These are phyloP conservation scores for Lathyrus aphaca DNA, from an alignment of 306 rosid species.

Conservation along the genomic window DNA sequence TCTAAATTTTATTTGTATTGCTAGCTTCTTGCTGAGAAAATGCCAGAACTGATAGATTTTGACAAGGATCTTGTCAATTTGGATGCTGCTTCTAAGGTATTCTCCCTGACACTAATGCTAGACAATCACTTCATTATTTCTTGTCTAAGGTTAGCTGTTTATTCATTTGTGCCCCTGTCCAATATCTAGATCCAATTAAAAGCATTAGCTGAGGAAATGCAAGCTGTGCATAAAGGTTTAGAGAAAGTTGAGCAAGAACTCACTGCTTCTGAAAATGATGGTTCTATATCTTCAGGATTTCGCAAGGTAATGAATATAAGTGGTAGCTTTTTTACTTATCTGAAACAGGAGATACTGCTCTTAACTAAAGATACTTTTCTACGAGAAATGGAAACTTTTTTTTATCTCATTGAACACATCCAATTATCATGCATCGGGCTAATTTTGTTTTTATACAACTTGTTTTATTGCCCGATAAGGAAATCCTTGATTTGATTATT, in stretches of 20 bases:
- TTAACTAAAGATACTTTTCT: neutral
- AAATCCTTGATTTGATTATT: constrained; percentile 21
- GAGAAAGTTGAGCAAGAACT: constrained; percentile 99
- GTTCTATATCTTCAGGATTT: constrained; percentile 80
- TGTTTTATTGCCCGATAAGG: constrained; percentile 14
- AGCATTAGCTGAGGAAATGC: constrained; percentile 99
- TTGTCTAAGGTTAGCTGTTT: constrained; percentile 27
- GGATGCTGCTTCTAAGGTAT: constrained; percentile 96
- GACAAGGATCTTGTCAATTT: constrained; percentile 89
- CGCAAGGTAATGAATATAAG: constrained; percentile 60
- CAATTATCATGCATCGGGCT: constrained; percentile 16
- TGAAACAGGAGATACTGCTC: neutral
- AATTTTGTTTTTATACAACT: constrained; percentile 21
- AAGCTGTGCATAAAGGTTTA: constrained; percentile 97
- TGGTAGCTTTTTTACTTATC: constrained; percentile 18
- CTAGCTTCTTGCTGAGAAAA: constrained; percentile 89
- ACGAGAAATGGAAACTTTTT: neutral
- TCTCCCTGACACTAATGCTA: constrained; percentile 38
- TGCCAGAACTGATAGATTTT: constrained; percentile 94
- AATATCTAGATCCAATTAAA: constrained; percentile 84
- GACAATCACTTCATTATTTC: constrained; percentile 27
- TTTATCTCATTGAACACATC: neutral
- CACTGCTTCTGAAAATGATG: constrained; percentile 82
- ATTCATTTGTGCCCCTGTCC: constrained; percentile 27
- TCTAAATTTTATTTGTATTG: constrained; percentile 28